Conservation (phyloP, 768 basidiomycete genomes). For the Polyporus arcularius region DNA sequence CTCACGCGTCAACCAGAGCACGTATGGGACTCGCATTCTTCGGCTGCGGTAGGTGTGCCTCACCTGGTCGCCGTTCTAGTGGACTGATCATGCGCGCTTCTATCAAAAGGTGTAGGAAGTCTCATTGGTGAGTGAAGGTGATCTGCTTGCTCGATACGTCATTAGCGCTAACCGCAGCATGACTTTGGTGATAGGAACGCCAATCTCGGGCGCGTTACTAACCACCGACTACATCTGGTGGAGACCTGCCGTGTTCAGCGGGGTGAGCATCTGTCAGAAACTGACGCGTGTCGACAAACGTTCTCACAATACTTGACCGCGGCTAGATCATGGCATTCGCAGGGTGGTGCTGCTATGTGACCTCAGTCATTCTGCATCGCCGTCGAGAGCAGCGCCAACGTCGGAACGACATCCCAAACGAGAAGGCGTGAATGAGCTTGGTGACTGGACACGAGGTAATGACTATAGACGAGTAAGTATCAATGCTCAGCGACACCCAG, state of each 20-base stretch:
- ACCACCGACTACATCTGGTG: conserved; percentile 30
- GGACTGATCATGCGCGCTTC: neutral
- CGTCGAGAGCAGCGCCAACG: conserved; percentile 1
- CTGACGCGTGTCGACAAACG: neutral
- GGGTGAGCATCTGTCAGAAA: conserved; percentile 18
- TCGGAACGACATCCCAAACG: neutral
- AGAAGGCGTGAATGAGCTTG: neutral
- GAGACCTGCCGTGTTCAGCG: conserved; percentile 32
- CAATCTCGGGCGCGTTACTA: conserved; percentile 53
- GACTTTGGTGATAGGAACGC: conserved; percentile 38
- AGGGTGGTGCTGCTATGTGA: conserved; percentile 7
- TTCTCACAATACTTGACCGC: neutral
- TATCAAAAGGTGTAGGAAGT: conserved; percentile 38
- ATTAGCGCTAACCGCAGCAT: conserved; percentile 32
- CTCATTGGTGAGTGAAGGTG: conserved; percentile 15
- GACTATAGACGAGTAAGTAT: no score
- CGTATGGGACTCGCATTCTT: conserved; percentile 38
- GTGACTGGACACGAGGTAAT: neutral
- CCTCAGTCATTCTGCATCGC: conserved; percentile 8
- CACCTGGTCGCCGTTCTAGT: neutral
- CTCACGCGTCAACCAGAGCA: conserved; percentile 18
- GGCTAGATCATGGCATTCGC: conserved; percentile 13
- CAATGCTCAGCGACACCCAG: no score
- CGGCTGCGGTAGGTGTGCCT: conserved; percentile 14
- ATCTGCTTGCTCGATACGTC: neutral